Conservation (phyloP, 179 eudicot genomes). For the Silene vulgaris region DNA sequence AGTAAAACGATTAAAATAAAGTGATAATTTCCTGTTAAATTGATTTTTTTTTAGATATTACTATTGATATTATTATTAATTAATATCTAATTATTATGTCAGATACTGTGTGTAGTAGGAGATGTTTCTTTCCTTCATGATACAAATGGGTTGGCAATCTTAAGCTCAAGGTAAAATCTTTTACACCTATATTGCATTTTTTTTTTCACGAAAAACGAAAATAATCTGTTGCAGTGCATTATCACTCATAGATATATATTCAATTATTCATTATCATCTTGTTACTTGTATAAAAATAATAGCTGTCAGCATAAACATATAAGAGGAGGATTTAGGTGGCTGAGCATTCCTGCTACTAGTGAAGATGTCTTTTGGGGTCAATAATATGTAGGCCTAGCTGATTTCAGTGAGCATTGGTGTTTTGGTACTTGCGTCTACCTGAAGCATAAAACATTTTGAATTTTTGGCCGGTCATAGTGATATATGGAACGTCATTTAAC, state of each 20-base stretch:
- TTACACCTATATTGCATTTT: not conserved
- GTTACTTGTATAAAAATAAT: not conserved
- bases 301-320: not conserved
- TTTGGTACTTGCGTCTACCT: not conserved
- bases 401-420: not conserved
- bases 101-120: slow-evolving; percentile 82
- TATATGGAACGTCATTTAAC: not conserved
- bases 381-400: not conserved
- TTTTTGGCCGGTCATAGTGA: not conserved
- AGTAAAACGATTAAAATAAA: not conserved
- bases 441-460: not conserved
- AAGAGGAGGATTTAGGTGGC: slow-evolving; percentile 6
- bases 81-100: slow-evolving; percentile 19
- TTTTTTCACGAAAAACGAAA: not conserved
- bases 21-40: not conserved
- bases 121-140: slow-evolving; percentile 93
- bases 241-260: not conserved
- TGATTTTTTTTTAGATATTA: not conserved
- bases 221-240: not conserved
- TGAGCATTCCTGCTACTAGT: not conserved
- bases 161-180: slow-evolving; percentile 50
- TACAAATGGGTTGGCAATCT: slow-evolving; percentile 85
- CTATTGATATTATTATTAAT: not conserved
- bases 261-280: not conserved
- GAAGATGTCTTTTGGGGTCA: not conserved